Base-by-base conservation (phyloP, 2,329 filamentous ascomycete species). In the Albifimbria verrucaria region DNA sequence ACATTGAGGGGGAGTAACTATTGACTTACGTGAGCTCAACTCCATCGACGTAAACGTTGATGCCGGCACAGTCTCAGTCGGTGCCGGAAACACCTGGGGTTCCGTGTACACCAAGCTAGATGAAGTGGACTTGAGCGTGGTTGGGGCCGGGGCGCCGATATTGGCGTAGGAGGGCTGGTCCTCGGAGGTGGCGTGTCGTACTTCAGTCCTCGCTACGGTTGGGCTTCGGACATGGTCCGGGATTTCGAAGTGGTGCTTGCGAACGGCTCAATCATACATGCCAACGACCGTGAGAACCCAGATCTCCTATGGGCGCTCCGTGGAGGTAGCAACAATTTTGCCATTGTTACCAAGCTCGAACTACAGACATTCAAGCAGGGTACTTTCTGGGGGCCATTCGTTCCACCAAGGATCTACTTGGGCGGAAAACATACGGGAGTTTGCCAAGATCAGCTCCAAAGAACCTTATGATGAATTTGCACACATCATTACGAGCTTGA, bases 1-100 rank as follows among this genome's bases (percentile, higher is more conserved):
- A 68, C 55, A 73, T 69, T 42, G 58, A 70, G 12, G 65, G 2
- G 72, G 71, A 2, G 56, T 75, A 15, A 64, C 68, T 3, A 68
- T 78, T 49, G 71, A 75, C 45, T 53, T 78, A n/a, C 63, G 24
- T 2, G 56, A 70, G 4, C 66, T 62, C 11, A 55, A 72, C 36
- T 48, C 61, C n/a, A 21, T 49, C 17, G 11, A 25, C 39, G 6
- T 39, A 10, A 39, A 26, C 7, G 48, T 18, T 21, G 48, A 49
- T 21, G 22, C 21, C 17, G 39, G 20, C n/a, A 26, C 32, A 21
- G 39, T 28, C 5, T 9, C 26, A 9, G 20, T 49, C 12, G 48
- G 48, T 12, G 28, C 48, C 3, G 48, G 48, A 21, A 36, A 39
- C 24, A 24, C 24, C 11, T 49, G 48, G 48, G 23, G 39, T 21